Evolutionary conservation across 108 stramenopile genomes (phyloP), one percentile per base, ranked within the genome.

Genomic region (Stephanodiscus triporus): DNA sequence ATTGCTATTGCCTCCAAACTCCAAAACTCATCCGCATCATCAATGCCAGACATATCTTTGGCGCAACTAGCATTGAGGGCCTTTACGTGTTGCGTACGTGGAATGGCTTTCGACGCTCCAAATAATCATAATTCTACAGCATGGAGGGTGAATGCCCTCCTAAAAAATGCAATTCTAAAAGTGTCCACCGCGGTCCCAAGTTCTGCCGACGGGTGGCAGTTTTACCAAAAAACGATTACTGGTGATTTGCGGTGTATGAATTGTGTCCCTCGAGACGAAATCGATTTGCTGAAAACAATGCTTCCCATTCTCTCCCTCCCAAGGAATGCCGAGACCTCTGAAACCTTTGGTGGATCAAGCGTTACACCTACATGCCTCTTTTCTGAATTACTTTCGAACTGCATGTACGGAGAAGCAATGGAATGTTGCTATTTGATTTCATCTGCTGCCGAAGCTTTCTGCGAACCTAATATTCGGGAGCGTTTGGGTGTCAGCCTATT

Each of bases 61-160:
- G 50, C 81, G 38, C 74, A 82, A 34, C 36, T 82, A 20, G 60
- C 81, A 7, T 50, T 82, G 19, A 61, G 74, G 37, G 81, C 68
- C 14, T 75, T 82, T 36, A 59, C 66, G 14, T 42, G 65, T 26
- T 75, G 74, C 51, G 59, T 78, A 5, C 56, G 54, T 43, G 68
- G 77, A 4, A 77, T 82, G 76, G 40, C 64, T 32, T 63, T 55
- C 22, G 45, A 65, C 23, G 40, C 63, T 40, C 20, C 43, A 13
- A 19, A 67, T 30, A 76, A 82, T 22, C 34, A 38, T 17, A 47
- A 77, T 45, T 67, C 76, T 7, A 82, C 55, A 38, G 76, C 67
- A 26, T n/a, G 40, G 29, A 63, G 81, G 14, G 76, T 76, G 7
- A 38, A 62, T 22, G 71, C 63, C 19, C 42, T 82, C 29, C 34